Evolutionary conservation across 2,329 filamentous ascomycete species (phyloP), one percentile per base, ranked within the genome.

Genomic region (Didymella pinodella): DNA sequence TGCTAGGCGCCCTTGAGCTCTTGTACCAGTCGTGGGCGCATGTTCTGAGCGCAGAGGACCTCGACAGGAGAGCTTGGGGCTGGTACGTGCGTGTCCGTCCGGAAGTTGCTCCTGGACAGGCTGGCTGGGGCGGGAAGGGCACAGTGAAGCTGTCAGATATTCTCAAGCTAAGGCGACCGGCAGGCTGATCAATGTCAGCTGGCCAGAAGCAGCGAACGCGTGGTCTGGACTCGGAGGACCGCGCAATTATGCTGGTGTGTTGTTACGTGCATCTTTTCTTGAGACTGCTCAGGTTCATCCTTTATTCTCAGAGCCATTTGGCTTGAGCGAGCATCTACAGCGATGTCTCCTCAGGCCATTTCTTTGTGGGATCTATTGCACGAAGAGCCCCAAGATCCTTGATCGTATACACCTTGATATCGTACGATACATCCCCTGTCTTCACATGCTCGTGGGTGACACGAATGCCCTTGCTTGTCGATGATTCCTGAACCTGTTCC

Each of bases 41-140:
- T n/a, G 83, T 86, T 29, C 74, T 96, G 32, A 82, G 77, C 26
- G 78, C 79, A 4, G 81, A 84, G 16, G 91, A 96, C 68, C 79
- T 96, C 51, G 91, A 96, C 72, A 83, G 84, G 61, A 85, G 88
- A 59, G 90, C 91, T 18, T 96, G 92, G 91, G 80, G 80, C 11
- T 96, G 92, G 92, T 96, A 96, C 76, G 81, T 90, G 1, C 83
- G 85, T 22, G 86, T 93, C 20, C 82, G 93, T 62, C 92, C 92
- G 0, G 88, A 91, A 20, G 90, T 96, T 2, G 87, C 90, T 58
- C 78, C 83, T 56, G 93, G 92, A 0, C 85, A 86, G 47, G 85
- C 87, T 20, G 92, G 93, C 1, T 96, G 92, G 92, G 92, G 92
- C 28, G 90, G 89, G 12, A 95, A 94, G 75, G 91, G 90, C 1